These are phyloP conservation scores for Malbranchea cinnamomea DNA, from an alignment of 2,329 filamentous ascomycete genomes.

Conservation along the genomic window DNA sequence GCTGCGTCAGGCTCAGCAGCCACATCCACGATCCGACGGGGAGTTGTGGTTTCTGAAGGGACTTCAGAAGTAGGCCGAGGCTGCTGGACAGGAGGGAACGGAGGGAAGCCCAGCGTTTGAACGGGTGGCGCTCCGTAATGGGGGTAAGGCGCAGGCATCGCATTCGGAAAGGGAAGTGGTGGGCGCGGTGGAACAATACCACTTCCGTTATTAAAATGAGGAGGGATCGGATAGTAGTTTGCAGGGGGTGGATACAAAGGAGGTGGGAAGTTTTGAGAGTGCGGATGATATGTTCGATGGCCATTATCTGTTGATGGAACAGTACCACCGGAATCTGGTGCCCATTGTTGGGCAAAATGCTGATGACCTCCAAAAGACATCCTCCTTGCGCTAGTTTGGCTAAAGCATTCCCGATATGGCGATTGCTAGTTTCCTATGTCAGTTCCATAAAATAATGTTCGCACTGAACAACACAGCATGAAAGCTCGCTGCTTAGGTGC, in stretches of 20 bases:
- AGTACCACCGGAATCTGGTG: constrained; percentile 11
- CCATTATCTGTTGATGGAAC: neutral
- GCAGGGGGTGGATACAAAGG: neutral
- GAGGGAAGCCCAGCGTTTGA: constrained; percentile 9
- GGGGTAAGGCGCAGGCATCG: no score
- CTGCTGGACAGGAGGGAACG: constrained; percentile 6
- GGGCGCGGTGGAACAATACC: constrained; percentile 17
- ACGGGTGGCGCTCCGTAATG: no score
- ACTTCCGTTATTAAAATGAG: no score
- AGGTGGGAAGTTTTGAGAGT: neutral
- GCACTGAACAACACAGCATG: no score
- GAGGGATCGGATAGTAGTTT: constrained; percentile 15
- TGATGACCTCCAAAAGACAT: constrained; percentile 28
- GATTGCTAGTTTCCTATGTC: no score
- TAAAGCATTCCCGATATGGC: no score
- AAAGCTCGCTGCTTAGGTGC: no score
- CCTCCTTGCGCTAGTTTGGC: no score
- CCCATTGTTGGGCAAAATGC: constrained; percentile 24
- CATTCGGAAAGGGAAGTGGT: constrained; percentile 17
- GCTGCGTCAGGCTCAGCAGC: neutral
- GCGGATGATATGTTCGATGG: neutral
- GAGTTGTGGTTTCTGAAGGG: neutral
- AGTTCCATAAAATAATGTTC: no score
- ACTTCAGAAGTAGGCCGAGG: no score
- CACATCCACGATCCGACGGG: neutral